Evolutionary conservation across 2,329 filamentous ascomycete genomes (phyloP).

Genomic region (Curvularia spicifera): DNA sequence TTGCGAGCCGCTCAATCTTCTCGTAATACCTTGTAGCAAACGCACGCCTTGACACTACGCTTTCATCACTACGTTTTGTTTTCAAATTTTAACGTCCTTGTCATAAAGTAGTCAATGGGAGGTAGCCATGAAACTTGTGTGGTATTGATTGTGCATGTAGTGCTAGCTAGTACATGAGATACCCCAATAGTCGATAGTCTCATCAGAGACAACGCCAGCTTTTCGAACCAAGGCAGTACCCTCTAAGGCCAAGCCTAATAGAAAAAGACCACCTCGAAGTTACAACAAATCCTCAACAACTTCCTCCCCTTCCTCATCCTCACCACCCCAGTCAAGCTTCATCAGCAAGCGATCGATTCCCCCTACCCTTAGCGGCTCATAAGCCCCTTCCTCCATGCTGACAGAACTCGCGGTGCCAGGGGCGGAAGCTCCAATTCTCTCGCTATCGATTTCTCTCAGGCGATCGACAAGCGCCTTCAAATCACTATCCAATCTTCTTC

Average conservation of each 20-base stretch:
- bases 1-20: too few species aligned
- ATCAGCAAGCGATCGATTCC: conserved; percentile 86
- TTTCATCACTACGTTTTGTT: too few species aligned
- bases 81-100: too few species aligned
- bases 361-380: conserved; percentile 74
- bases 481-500: conserved; percentile 68
- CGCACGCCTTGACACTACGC: too few species aligned
- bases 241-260: too few species aligned
- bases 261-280: neutral
- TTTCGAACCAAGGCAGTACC: too few species aligned
- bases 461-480: conserved; percentile 67
- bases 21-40: too few species aligned
- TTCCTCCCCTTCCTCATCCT: conserved; percentile 39
- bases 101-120: neutral
- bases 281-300: conserved; percentile 25
- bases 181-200: too few species aligned
- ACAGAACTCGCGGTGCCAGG: conserved; percentile 19
- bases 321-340: conserved; percentile 76
- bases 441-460: conserved; percentile 66
- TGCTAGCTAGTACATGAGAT: neutral
- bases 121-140: neutral
- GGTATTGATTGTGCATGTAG: neutral
- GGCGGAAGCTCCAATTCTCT: conserved; percentile 47
- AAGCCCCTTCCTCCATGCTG: conserved; percentile 57
- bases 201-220: neutral